Evolutionary conservation across 2,329 filamentous ascomycete genomes (phyloP), one percentile per base, ranked within the genome.

Genomic region (Calonectria henricotiae): DNA sequence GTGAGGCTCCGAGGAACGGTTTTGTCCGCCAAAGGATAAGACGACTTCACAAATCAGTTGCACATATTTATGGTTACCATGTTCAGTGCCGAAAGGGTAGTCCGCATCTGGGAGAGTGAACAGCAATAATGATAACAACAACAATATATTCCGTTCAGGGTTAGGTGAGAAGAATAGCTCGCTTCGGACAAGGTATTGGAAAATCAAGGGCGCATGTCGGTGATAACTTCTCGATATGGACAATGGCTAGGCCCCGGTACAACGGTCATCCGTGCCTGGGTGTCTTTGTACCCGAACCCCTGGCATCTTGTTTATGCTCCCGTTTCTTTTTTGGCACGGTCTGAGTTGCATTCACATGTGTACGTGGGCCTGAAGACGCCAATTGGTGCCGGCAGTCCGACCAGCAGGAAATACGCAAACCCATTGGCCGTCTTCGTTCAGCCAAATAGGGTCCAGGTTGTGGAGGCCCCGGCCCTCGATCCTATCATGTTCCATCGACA

Each of bases 141-240:
- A 58, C 51, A 39, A 27, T 25, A 11, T n/a, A 25, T 6, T 25
- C 23, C 23, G 32, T 25, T 32, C 11, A 23, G 51, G 35, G 51
- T 6, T n/a, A 39, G 35, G 32, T 39, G 35, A 39, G n/a, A 25
- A 23, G 32, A 27, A 51, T 30, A 25, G 23, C 32, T 58, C 51
- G 51, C 51, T 30, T 58, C 51, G 20, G 35, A 37, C 20, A 32
- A n/a, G 51, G 39, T 58, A 58, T 58, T 58, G 51, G 51, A 39
- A 58, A 27, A 58, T 32, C 51, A 58, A 39, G 39, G 12, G 51
- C 23, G 23, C 43, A 25, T 32, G 51, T 12, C 51, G 51, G 51
- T 23, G 51, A 39, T 58, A 37, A 58, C 51, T 58, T 39, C 51
- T 58, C n/a, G 37, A 58, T 25, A 9, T 15, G 51, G 51, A 58